These are phyloP conservation scores for Capniomyces stellatus DNA, from an alignment of 371 early-diverging fungal genomes.

Conservation along the genomic window DNA sequence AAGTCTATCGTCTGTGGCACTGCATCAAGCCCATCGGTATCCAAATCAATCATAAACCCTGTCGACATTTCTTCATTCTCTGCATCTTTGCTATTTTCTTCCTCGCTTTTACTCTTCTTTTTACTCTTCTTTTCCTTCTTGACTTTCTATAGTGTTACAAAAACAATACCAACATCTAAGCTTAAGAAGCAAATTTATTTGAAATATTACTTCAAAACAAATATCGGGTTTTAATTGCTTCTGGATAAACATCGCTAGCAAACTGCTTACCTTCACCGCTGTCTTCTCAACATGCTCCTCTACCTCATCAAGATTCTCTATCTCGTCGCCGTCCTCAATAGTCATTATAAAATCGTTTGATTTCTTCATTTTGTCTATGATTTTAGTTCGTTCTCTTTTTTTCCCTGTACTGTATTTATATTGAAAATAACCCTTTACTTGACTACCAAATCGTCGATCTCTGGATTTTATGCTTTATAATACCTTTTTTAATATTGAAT, in stretches of 20 bases:
- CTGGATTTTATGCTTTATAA: too few relatives aligned
- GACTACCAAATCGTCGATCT: too few relatives aligned
- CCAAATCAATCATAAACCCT: slow-evolving; percentile 7
- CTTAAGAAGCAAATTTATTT: slow-evolving; percentile 5
- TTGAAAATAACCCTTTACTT: too few relatives aligned
- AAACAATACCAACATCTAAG: too few relatives aligned
- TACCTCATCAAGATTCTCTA: slow-evolving; percentile 25
- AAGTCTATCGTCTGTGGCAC: slow-evolving; percentile 65
- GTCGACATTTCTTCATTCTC: slow-evolving; percentile 1
- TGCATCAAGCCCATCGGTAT: slow-evolving; percentile 37
- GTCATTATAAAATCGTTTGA: slow-evolving; percentile 54
- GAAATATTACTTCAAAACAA: too few relatives aligned
- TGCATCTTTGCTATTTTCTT: slow-evolving; percentile 4
- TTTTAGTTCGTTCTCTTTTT: not conserved
- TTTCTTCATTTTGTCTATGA: slow-evolving; percentile 1
- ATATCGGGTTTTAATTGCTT: not conserved
- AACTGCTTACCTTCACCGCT: not conserved
- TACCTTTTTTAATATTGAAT: too few relatives aligned
- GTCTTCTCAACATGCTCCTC: not conserved
- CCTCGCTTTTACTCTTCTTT: slow-evolving; percentile 9
- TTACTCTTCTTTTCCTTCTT: too few relatives aligned
- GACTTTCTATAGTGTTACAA: too few relatives aligned
- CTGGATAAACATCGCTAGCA: not conserved
- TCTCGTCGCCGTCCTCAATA: slow-evolving; percentile 52
- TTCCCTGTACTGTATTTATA: too few relatives aligned